Conservation (phyloP, 1,284 basidiomycete species). For the Inonotus obliquus region DNA sequence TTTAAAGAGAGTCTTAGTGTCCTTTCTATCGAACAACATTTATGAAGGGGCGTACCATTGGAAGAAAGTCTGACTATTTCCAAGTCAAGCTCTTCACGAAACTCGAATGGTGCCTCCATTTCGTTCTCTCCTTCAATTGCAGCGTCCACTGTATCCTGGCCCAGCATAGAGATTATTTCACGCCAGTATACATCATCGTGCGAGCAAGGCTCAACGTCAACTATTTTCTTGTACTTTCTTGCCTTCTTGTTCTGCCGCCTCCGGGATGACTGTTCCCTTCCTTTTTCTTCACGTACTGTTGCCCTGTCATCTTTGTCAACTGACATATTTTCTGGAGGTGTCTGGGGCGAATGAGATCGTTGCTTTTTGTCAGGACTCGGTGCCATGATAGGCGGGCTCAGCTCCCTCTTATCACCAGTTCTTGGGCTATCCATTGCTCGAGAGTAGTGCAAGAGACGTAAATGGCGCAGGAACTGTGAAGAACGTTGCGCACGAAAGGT, state of each 20-base stretch:
- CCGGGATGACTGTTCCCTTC: background rate
- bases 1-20: background rate
- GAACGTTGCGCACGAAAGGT: background rate
- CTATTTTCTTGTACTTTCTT: slow-evolving; percentile 23
- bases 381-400: background rate
- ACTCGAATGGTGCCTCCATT: slow-evolving; percentile 55
- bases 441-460: background rate
- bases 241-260: slow-evolving; percentile 13
- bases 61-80: slow-evolving; percentile 60
- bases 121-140: slow-evolving; percentile 47
- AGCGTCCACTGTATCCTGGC: slow-evolving; percentile 49
- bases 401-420: slow-evolving; percentile 12
- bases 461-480: background rate
- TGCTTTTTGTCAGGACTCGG: slow-evolving; percentile 2
- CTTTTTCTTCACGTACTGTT: background rate
- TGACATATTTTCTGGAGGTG: background rate
- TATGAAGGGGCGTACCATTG: slow-evolving; percentile 43
- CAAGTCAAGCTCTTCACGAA: slow-evolving; percentile 62
- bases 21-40: background rate
- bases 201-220: slow-evolving; percentile 59
- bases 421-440: slow-evolving; percentile 7
- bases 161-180: slow-evolving; percentile 69
- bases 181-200: slow-evolving; percentile 71
- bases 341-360: slow-evolving; percentile 11
- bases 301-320: background rate